Conservation (phyloP, 345 rosid genomes). For the Brassica carinata region DNA sequence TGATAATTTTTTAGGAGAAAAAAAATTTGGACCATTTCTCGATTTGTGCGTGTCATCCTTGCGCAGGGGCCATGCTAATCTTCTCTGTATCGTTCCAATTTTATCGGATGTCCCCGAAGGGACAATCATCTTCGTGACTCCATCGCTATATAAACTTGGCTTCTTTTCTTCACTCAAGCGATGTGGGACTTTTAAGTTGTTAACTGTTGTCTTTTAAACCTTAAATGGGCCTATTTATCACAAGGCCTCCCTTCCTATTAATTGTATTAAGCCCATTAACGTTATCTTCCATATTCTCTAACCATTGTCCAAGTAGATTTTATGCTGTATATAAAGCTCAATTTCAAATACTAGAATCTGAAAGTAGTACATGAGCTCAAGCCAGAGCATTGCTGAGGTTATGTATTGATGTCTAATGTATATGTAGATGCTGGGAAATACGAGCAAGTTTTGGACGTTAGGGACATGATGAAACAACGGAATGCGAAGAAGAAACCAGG, state of each 20-base stretch:
- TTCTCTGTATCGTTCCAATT: slow-evolving; percentile 34
- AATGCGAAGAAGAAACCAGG: slow-evolving; percentile 55
- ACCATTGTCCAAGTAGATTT: neutral
- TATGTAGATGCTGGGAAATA: slow-evolving; percentile 47
- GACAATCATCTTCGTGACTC: neutral
- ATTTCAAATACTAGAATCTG: slow-evolving; percentile 14
- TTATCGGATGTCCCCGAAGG: slow-evolving; percentile 34
- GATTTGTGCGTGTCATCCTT: slow-evolving; percentile 27
- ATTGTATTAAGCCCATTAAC: neutral
- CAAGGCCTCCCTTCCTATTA: neutral
- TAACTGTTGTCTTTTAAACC: too few relatives aligned
- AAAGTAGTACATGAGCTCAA: slow-evolving; percentile 43
- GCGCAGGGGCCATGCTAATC: slow-evolving; percentile 31
- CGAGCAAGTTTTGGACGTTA: slow-evolving; percentile 48
- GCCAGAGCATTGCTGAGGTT: slow-evolving; percentile 50
- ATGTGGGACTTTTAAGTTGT: slow-evolving; percentile 8
- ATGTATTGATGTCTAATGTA: slow-evolving; percentile 54
- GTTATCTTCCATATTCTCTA: neutral
- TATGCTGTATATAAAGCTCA: neutral
- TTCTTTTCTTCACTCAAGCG: neutral
- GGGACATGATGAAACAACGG: slow-evolving; percentile 33
- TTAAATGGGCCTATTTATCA: neutral
- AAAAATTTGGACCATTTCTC: slow-evolving; percentile 9
- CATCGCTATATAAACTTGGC: neutral
- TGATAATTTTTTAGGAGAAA: neutral